A percentile compares a stretch with the other conserved stretches of the same genome.
phyloP scores from a whole-genome alignment of 164 flowering plant species.

The Aristolochia californica region DNA sequence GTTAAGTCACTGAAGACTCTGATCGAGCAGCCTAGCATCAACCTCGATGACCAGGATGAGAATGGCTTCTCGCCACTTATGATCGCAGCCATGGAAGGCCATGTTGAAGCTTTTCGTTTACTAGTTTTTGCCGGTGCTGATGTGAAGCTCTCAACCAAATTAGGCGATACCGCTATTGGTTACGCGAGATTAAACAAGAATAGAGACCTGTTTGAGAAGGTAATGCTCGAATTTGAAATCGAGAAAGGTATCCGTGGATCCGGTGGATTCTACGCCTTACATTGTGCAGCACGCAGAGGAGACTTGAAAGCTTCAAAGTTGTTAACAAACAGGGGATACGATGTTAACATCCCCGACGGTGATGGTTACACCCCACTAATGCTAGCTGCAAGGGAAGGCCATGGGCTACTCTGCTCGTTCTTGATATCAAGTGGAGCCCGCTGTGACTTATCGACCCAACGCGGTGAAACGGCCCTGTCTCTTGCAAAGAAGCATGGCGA shows the following conservation, averaged over 20 bases:
- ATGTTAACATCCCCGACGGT: constrained; percentile 37
- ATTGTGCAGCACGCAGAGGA: constrained; percentile 56
- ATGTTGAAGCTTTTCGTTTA: constrained; percentile 46
- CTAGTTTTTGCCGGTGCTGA: constrained; percentile 65
- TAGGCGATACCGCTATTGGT: constrained; percentile 39
- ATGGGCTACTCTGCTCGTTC: constrained; percentile 40
- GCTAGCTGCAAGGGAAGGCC: constrained; percentile 66
- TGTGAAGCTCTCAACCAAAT: constrained; percentile 34
- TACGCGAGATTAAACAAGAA: constrained; percentile 32
- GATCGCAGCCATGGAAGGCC: constrained; percentile 43
- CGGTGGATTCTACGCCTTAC: constrained; percentile 35
- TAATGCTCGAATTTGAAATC: constrained; percentile 40
- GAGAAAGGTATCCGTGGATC: constrained; percentile 24
- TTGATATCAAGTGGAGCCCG: constrained; percentile 51
- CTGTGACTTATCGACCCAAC: constrained; percentile 35
- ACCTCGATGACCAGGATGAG: constrained; percentile 48
- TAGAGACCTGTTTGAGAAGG: constrained; percentile 36
- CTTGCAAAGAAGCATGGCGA: constrained; percentile 33
- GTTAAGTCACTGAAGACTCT: constrained; percentile 35
- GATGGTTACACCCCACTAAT: constrained; percentile 76
- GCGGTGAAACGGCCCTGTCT: constrained; percentile 48
- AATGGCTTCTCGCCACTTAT: constrained; percentile 52
- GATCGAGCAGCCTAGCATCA: constrained; percentile 21
- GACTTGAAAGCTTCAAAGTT: constrained; percentile 24
- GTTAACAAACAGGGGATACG: constrained; percentile 31